Evolutionary conservation across 23 red algal species (phyloP).

Genomic region (Gracilaria domingensis): DNA sequence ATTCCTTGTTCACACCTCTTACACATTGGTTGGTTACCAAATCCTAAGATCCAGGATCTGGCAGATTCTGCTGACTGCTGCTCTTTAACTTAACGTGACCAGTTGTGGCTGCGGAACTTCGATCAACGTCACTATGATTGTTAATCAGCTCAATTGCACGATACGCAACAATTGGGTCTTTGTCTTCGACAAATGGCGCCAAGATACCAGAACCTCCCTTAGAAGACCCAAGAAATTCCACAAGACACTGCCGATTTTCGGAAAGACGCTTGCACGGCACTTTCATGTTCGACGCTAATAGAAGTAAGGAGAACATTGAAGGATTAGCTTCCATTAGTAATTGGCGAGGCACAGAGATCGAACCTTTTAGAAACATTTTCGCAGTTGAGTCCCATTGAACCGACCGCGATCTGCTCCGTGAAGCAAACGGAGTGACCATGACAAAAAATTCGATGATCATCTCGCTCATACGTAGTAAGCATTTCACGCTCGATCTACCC

Average conservation of each 20-base stretch:
- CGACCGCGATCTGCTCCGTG: neutral
- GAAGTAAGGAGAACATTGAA: slow-evolving; percentile 55
- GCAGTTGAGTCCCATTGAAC: slow-evolving; percentile 42
- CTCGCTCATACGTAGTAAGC: slow-evolving; percentile 44
- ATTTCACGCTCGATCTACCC: slow-evolving; percentile 32
- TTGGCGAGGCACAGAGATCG: slow-evolving; percentile 36
- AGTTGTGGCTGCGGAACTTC: neutral
- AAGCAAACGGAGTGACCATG: slow-evolving; percentile 34
- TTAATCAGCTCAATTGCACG: slow-evolving; percentile 52
- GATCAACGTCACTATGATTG: slow-evolving; percentile 21
- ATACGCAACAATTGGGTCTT: slow-evolving; percentile 60
- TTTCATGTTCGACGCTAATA: slow-evolving; percentile 28
- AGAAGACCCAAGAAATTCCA: slow-evolving; percentile 50
- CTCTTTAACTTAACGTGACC: neutral
- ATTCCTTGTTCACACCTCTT: too few relatives aligned
- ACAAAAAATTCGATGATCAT: slow-evolving; percentile 69
- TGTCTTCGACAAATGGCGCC: slow-evolving; percentile 48
- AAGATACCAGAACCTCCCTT: neutral
- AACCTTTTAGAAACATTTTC: slow-evolving; percentile 62
- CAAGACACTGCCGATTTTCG: slow-evolving; percentile 58
- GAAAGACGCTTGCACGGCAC: slow-evolving; percentile 43
- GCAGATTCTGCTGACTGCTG: neutral
- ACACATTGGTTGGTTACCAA: too few relatives aligned
- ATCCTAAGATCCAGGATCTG: neutral
- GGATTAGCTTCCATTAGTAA: slow-evolving; percentile 45